phyloP scores from a whole-genome alignment of 1,139 yeast genomes.

The Protomyces pachydermus region DNA sequence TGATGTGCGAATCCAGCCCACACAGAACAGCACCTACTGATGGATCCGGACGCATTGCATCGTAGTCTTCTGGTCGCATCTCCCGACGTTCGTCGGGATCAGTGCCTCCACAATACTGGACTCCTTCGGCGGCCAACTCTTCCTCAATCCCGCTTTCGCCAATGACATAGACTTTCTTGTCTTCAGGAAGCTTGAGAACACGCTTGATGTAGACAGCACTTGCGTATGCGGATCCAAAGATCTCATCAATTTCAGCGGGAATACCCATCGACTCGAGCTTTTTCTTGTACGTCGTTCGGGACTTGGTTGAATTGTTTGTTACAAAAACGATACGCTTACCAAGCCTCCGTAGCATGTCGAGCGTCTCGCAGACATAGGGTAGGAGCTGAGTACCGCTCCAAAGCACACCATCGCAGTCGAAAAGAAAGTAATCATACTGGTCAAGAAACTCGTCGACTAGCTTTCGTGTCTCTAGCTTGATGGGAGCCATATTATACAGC shows the following conservation, averaged over 20 bases:
- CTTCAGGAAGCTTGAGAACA: constrained; percentile 63
- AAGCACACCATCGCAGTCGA: constrained; percentile 88
- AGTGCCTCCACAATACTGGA: constrained; percentile 67
- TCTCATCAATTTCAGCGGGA: constrained; percentile 48
- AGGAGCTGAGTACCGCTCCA: constrained; percentile 77
- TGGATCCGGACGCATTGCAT: constrained; percentile 51
- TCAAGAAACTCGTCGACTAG: constrained; percentile 44
- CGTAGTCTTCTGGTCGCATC: constrained; percentile 34
- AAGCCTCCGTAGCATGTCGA: constrained; percentile 49
- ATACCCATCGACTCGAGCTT: constrained; percentile 77
- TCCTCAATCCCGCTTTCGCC: constrained; percentile 79
- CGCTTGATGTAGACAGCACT: constrained; percentile 79
- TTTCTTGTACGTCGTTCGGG: constrained; percentile 66
- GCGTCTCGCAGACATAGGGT: constrained; percentile 66
- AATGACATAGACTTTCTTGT: constrained; percentile 75
- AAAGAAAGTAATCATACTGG: constrained; percentile 71
- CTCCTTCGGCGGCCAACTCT: constrained; percentile 66
- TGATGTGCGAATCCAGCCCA: constrained; percentile 71
- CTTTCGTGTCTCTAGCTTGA: constrained; percentile 10
- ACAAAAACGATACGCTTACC: constrained; percentile 77
- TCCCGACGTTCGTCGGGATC: constrained; percentile 42
- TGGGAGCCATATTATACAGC: not conserved
- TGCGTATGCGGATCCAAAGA: constrained; percentile 89
- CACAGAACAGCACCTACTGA: constrained; percentile 82
- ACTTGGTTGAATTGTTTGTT: constrained; percentile 90